phyloP scores from a whole-genome alignment of 768 basidiomycete species.

The Tephrocybe sp. region DNA sequence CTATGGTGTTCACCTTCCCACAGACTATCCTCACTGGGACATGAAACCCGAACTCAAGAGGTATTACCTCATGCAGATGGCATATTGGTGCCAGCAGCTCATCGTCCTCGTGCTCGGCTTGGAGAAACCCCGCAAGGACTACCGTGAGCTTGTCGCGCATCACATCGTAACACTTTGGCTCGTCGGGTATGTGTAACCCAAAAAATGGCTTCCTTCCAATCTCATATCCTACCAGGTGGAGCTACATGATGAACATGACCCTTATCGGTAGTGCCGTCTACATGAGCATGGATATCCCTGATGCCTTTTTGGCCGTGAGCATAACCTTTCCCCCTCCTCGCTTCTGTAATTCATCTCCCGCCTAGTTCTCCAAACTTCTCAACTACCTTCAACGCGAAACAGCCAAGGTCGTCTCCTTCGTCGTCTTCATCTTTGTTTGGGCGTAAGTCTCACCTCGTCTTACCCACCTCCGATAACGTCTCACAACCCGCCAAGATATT shows the following conservation, averaged over 20 bases:
- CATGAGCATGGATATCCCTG: constrained; percentile 97
- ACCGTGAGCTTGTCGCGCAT: constrained; percentile 81
- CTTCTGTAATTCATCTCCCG: not conserved
- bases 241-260: constrained; percentile 78
- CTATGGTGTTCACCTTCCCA: not conserved
- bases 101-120: constrained; percentile 80
- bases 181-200: constrained; percentile 59
- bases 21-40: constrained; percentile 88
- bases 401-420: constrained; percentile 64
- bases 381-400: constrained; percentile 80
- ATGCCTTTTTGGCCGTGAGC: constrained; percentile 81
- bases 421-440: constrained; percentile 72
- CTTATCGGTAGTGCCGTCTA: constrained; percentile 90
- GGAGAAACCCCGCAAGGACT: constrained; percentile 96
- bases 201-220: not conserved
- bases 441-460: constrained; percentile 52
- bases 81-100: constrained; percentile 96
- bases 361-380: constrained; percentile 77
- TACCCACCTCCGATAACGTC: not conserved
- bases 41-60: constrained; percentile 84
- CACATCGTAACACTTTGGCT: constrained; percentile 96
- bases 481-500: constrained; percentile 59
- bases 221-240: constrained; percentile 58
- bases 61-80: constrained; percentile 91
- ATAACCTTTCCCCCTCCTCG: not conserved